phyloP scores from a whole-genome alignment of 208 protist species.

The Acanthamoeba castellanii region DNA sequence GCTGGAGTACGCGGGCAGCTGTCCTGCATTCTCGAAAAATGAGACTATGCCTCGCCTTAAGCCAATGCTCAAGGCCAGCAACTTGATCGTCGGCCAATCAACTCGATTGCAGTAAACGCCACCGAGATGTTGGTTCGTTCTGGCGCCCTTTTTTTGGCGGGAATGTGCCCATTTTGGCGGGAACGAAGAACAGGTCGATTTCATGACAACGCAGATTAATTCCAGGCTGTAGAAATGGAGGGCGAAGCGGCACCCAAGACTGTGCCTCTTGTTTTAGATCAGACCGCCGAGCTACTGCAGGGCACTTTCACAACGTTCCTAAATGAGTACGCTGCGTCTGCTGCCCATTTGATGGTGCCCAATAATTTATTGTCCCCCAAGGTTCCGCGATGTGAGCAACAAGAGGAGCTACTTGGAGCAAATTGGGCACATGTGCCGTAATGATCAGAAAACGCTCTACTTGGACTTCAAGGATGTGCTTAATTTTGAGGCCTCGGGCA shows the following conservation, averaged over 20 bases:
- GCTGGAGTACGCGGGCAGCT: not conserved
- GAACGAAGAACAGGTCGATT: not conserved
- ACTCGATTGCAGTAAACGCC: too few species aligned
- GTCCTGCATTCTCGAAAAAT: not conserved
- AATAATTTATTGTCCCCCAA: not conserved
- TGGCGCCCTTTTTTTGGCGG: not conserved
- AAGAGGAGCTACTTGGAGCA: constrained; percentile 54
- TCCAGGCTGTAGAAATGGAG: not conserved
- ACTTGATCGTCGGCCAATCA: too few species aligned
- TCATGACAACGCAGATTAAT: not conserved
- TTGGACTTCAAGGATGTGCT: constrained; percentile 61
- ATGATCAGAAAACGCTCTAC: constrained; percentile 61
- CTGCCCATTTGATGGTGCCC: not conserved
- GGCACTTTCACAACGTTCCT: constrained; percentile 43
- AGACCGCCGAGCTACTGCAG: constrained; percentile 63
- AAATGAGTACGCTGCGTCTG: not conserved
- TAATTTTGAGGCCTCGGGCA: constrained; percentile 56
- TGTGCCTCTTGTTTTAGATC: constrained; percentile 26
- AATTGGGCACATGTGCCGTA: constrained; percentile 47
- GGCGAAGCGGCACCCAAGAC: constrained; percentile 16
- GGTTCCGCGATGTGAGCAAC: not conserved
- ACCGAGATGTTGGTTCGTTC: not conserved
- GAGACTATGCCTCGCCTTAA: not conserved
- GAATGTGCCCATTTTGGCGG: not conserved
- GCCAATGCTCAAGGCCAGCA: too few species aligned